Conservation (phyloP, 768 basidiomycete genomes). For the Boletus sp. region DNA sequence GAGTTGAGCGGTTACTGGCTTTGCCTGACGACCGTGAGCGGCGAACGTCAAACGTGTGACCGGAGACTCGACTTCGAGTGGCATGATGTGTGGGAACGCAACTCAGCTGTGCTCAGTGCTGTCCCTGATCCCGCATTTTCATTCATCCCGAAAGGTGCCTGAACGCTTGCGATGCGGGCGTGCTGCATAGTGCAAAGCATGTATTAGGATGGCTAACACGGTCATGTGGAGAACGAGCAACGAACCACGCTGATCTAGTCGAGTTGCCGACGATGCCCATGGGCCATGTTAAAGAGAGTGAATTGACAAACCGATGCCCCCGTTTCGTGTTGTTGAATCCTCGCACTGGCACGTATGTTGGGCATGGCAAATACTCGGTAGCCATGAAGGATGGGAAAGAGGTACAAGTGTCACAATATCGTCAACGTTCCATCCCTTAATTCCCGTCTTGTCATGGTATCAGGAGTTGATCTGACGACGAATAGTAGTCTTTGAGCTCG, state of each 20-base stretch:
- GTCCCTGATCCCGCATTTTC: no score
- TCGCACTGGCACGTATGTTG: neutral
- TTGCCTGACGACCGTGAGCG: no score
- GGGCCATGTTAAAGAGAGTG: neutral
- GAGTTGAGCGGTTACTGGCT: neutral
- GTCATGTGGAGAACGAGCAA: neutral
- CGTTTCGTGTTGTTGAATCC: neutral
- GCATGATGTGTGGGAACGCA: no score
- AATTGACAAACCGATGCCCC: neutral
- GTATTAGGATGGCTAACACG: neutral
- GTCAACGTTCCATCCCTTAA: neutral
- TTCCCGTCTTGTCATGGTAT: neutral
- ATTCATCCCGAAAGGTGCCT: no score
- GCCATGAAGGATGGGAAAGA: neutral
- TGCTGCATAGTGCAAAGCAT: neutral
- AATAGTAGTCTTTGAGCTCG: no score
- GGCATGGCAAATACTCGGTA: neutral
- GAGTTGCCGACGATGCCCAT: neutral
- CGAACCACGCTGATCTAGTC: neutral
- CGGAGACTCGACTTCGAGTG: no score
- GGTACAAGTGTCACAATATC: neutral
- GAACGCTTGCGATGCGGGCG: neutral
- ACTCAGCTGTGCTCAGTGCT: no score
- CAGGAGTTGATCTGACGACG: neutral
- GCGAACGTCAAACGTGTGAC: no score